A percentile compares a stretch with the other conserved stretches of the same genome.
Evolutionary conservation across 2,329 filamentous ascomycete species (phyloP).

Genomic region (Parasarocladium wereldwijsianum): DNA sequence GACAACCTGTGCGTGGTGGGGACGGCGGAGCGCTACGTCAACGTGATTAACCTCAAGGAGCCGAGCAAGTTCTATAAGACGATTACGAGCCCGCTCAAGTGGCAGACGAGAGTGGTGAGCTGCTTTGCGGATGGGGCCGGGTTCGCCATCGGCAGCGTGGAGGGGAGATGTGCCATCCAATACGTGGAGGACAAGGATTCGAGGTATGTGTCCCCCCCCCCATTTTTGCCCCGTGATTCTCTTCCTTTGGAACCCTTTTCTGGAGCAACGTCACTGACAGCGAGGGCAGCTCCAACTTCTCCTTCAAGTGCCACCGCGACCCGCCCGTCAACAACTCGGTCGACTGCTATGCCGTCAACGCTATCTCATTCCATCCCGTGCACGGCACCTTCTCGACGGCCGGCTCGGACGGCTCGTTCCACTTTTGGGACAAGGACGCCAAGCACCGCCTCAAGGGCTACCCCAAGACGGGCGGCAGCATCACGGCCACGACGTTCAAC

Average conservation of each 20-base stretch:
- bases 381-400: conserved; percentile 98
- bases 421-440: conserved; percentile 90
- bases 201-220: conserved; percentile 28
- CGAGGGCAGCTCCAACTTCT: conserved; percentile 72
- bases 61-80: conserved; percentile 92
- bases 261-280: conserved; percentile 1
- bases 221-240: neutral
- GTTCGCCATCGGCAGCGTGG: conserved; percentile 91
- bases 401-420: conserved; percentile 89
- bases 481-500: conserved; percentile 86
- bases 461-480: conserved; percentile 69
- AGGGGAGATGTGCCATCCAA: conserved; percentile 93
- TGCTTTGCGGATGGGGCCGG: conserved; percentile 87
- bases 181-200: conserved; percentile 95
- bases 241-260: conserved; percentile 3
- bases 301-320: conserved; percentile 96
- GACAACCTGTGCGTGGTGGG: conserved; percentile 81
- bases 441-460: conserved; percentile 86
- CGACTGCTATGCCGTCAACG: conserved; percentile 90
- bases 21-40: conserved; percentile 91
- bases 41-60: conserved; percentile 81
- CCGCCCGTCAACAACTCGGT: conserved; percentile 59
- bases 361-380: conserved; percentile 91
- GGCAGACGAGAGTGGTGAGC: conserved; percentile 90
- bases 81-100: conserved; percentile 89